Conservation (phyloP, 2,329 filamentous ascomycete genomes). For the Stagonosporopsis vannaccii region DNA sequence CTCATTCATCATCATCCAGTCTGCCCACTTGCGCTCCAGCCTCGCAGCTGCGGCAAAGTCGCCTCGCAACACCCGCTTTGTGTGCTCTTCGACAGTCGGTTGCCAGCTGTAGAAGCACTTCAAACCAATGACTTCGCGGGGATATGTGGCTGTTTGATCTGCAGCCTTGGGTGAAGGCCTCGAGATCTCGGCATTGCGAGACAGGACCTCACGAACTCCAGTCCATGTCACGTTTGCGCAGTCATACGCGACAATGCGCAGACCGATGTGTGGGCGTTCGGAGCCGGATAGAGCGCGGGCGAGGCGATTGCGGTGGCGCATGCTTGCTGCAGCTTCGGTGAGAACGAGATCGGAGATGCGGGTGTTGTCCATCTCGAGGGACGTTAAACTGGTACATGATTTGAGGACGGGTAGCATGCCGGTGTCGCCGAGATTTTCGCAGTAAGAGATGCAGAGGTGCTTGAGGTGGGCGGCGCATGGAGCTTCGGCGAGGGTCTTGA, state of each 20-base stretch:
- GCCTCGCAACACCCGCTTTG: conserved; percentile 80
- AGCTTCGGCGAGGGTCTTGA: conserved; percentile 77
- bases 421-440: conserved; percentile 81
- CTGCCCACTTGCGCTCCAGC: conserved; percentile 90
- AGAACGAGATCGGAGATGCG: conserved; percentile 86
- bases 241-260: conserved; percentile 86
- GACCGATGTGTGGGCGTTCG: conserved; percentile 59
- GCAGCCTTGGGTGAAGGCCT: conserved; percentile 52
- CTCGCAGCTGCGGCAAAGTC: conserved; percentile 76
- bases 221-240: conserved; percentile 93
- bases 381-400: conserved; percentile 72
- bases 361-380: conserved; percentile 91
- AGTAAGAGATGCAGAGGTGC: conserved; percentile 89
- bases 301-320: conserved; percentile 69
- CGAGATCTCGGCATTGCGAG: conserved; percentile 78
- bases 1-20: conserved; percentile 91
- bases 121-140: conserved; percentile 80
- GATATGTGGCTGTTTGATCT: conserved; percentile 61
- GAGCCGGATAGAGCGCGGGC: conserved; percentile 41
- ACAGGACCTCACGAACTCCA: conserved; percentile 84
- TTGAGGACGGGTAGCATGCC: conserved; percentile 86
- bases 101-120: conserved; percentile 98
- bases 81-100: conserved; percentile 92
- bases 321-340: conserved; percentile 81
- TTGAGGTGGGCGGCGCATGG: conserved; percentile 75